phyloP scores from a whole-genome alignment of 306 rosid species.

The Comarum palustre region DNA sequence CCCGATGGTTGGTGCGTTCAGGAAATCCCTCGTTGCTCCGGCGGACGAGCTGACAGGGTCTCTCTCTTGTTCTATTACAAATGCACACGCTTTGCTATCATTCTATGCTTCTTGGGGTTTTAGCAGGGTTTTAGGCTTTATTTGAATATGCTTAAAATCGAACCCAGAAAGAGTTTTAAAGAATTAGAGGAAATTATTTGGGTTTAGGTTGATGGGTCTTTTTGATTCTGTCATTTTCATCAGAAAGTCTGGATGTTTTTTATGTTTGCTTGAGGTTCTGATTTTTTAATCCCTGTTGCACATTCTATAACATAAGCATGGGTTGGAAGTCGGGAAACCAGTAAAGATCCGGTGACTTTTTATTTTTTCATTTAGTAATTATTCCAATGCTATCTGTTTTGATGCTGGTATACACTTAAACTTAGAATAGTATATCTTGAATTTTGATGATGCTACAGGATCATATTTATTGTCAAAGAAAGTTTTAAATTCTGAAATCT shows the following conservation, averaged over 20 bases:
- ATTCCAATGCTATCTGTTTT: background rate
- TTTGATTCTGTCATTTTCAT: background rate
- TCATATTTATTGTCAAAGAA: background rate
- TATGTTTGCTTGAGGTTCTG: background rate
- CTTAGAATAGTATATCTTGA: background rate
- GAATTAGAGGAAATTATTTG: background rate
- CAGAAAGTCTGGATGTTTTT: background rate
- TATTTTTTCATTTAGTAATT: background rate
- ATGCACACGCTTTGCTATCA: background rate
- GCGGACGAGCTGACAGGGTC: slow-evolving; percentile 37
- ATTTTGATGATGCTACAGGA: background rate
- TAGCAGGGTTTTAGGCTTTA: background rate
- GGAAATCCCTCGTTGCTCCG: slow-evolving; percentile 31
- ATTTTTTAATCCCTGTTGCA: background rate
- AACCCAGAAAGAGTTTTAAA: background rate
- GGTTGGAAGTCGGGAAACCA: background rate
- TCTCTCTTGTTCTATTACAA: background rate
- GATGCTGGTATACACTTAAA: background rate
- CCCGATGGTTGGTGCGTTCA: slow-evolving; percentile 52
- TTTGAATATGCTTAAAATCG: background rate
- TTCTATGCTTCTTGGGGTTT: background rate
- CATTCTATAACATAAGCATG: background rate
- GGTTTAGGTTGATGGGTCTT: background rate
- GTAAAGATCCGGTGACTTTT: background rate
- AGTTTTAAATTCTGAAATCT: background rate